Conservation (phyloP, 1,284 basidiomycete species). For the Wolfiporia cocos region DNA sequence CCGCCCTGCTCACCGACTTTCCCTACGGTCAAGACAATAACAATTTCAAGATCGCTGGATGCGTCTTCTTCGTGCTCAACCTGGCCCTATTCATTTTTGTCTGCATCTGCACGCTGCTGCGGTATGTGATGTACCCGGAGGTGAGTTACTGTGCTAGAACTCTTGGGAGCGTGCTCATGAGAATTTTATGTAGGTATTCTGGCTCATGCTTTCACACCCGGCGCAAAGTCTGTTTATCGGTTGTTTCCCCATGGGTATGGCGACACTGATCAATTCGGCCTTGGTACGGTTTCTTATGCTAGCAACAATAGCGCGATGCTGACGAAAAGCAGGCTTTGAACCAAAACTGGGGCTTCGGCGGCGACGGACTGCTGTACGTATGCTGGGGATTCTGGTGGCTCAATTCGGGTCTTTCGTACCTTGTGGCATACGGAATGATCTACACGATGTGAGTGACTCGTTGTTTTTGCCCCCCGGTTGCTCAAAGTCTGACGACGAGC, state of each 20-base stretch:
- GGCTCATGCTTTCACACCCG: constrained; percentile 38
- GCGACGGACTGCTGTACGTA: constrained; percentile 38
- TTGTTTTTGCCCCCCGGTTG: not conserved
- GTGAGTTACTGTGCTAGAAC: constrained; percentile 3
- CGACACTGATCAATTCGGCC: constrained; percentile 38
- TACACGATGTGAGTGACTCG: constrained; percentile 45
- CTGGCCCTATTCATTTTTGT: constrained; percentile 46
- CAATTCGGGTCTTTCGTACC: constrained; percentile 38
- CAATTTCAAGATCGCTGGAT: constrained; percentile 26
- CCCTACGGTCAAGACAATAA: constrained; percentile 30
- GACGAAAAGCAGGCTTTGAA: constrained; percentile 12
- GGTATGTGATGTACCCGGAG: constrained; percentile 46
- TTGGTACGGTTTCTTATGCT: constrained; percentile 10
- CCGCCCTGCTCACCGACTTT: constrained; percentile 32
- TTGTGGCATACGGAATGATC: constrained; percentile 47
- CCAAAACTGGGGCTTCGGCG: constrained; percentile 34
- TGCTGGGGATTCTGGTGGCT: constrained; percentile 64
- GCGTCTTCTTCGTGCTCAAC: constrained; percentile 49
- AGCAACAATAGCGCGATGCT: not conserved
- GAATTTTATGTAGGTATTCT: constrained; percentile 14
- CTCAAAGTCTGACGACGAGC: constrained; percentile 1
- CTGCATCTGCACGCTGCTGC: constrained; percentile 29
- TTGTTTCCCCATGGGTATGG: constrained; percentile 53
- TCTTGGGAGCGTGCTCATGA: not conserved
- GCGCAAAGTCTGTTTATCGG: constrained; percentile 57